Conservation (phyloP, 2,329 filamentous ascomycete species). For the Pyricularia sp. region DNA sequence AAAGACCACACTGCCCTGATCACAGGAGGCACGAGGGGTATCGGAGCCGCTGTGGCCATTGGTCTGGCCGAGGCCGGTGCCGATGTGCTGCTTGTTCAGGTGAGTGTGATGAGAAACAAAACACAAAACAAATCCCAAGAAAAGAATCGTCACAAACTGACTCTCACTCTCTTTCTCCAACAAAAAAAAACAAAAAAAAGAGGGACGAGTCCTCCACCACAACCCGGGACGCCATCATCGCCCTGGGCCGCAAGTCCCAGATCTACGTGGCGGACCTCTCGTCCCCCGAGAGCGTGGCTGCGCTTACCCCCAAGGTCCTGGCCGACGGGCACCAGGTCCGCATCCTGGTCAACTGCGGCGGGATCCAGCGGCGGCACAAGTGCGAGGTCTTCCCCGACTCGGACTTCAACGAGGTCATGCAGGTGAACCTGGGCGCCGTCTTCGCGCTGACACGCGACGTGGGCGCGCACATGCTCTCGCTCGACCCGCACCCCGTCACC, state of each 20-base stretch:
- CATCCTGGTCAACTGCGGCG: conserved; percentile 79
- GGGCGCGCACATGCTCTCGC: conserved; percentile 66
- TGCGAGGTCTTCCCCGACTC: conserved; percentile 65
- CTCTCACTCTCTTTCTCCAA: too few relatives aligned
- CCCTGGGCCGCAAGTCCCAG: conserved; percentile 54
- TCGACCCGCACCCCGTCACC: conserved; percentile 33
- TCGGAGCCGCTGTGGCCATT: conserved; percentile 47
- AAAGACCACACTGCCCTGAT: conserved; percentile 46
- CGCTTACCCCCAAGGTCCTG: conserved; percentile 51
- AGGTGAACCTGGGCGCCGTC: conserved; percentile 78
- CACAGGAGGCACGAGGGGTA: conserved; percentile 48
- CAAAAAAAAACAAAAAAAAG: conserved; percentile 15
- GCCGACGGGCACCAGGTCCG: conserved; percentile 55
- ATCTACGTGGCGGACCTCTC: conserved; percentile 66
- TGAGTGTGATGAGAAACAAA: conserved; percentile 12
- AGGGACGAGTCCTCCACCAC: conserved; percentile 23
- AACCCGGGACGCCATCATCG: conserved; percentile 54
- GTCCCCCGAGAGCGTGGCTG: conserved; percentile 47
- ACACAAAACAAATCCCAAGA: not conserved
- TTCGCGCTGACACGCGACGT: conserved; percentile 72
- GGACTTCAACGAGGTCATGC: conserved; percentile 73
- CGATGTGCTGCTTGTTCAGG: conserved; percentile 46
- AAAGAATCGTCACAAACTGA: too few relatives aligned
- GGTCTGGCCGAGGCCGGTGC: conserved; percentile 50
- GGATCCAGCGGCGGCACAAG: conserved; percentile 73